Evolutionary conservation across 2,329 filamentous ascomycete species (phyloP), one percentile per base, ranked within the genome.

Genomic region (Alternaria dauci): DNA sequence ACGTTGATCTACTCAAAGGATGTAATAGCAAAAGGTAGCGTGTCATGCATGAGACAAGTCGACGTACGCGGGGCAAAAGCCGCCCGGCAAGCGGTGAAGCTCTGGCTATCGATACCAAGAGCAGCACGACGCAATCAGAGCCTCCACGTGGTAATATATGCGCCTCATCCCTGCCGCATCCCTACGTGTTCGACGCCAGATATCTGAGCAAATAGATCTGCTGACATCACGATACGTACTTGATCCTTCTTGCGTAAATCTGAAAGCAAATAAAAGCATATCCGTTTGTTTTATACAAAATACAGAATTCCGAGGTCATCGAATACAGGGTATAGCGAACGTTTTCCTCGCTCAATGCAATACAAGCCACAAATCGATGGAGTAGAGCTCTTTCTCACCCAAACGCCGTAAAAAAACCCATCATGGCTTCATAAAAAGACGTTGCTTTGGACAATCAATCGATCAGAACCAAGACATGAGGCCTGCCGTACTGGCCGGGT

Each of bases 401-500:
- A 43, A 32, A 43, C 51, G 51, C 51, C 39, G 14, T 34, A 12
- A 38, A 34, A 34, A 12, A 30, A 11, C 32, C 14, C 3, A 12
- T 43, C 42, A 28, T 39, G 14, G 12, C 26, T 30, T 48, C 42
- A 12, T 39, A 2, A 34, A 34, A 18, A 14, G 11, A 30, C n/a
- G 26, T 25, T 12, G 32, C 14, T 36, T 23, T 9, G n/a, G 36
- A 23, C 46, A 1, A 16, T 20, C 23, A 1, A 16, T 28, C 28
- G 3, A 28, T 56, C 52, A 71, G 32, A 76, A 74, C 72, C 71
- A 76, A 38, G 69, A 62, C 52, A 72, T 61, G 53, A 75, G 65
- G 0, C 72, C 67, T 44, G 47, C 52, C 16, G 53, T 28, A 58
- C 58, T 66, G 11, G 55, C 26, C 39, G 52, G 34, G 52, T 65